A percentile compares a stretch with the other conserved stretches of the same genome.
Conservation (phyloP, 805 yeast genomes). For the Wickerhamomyces subpelliculosus region DNA sequence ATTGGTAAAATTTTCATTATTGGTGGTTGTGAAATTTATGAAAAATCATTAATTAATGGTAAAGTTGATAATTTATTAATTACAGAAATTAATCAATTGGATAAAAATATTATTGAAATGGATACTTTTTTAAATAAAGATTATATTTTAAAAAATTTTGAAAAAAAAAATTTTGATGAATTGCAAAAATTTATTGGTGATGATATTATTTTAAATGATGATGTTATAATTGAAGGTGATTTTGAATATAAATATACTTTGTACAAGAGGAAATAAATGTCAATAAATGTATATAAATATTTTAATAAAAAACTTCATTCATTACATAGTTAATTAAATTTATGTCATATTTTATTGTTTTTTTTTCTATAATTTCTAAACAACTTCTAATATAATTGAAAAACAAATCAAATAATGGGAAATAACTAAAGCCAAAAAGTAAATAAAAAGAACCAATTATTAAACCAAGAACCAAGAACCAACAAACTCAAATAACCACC, state of each 20-base stretch:
- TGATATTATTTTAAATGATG: constrained; percentile 17
- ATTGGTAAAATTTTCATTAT: constrained; percentile 69
- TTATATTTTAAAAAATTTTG: constrained; percentile 28
- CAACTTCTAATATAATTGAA: too few relatives aligned
- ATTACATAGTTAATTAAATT: too few relatives aligned
- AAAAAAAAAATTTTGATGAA: constrained; percentile 24
- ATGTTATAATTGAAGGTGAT: constrained; percentile 40
- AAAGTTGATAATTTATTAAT: constrained; percentile 51
- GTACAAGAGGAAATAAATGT: constrained; percentile 36
- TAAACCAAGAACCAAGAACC: not conserved
- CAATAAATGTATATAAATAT: not conserved
- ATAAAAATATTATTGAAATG: constrained; percentile 31
- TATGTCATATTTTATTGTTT: too few relatives aligned
- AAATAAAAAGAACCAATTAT: too few relatives aligned
- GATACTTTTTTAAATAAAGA: constrained; percentile 60
- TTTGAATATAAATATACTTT: constrained; percentile 53
- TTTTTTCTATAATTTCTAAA: too few relatives aligned
- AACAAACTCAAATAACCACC: not conserved
- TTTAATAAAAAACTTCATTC: not conserved
- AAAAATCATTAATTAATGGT: constrained; percentile 37
- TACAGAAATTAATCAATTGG: constrained; percentile 52
- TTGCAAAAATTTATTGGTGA: constrained; percentile 33
- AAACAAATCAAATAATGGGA: too few relatives aligned
- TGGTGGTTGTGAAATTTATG: constrained; percentile 90
- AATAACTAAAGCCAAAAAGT: too few relatives aligned